These are phyloP conservation scores for Aspergillus sp. DNA, from an alignment of 2,329 filamentous ascomycete genomes.

Conservation along the genomic window DNA sequence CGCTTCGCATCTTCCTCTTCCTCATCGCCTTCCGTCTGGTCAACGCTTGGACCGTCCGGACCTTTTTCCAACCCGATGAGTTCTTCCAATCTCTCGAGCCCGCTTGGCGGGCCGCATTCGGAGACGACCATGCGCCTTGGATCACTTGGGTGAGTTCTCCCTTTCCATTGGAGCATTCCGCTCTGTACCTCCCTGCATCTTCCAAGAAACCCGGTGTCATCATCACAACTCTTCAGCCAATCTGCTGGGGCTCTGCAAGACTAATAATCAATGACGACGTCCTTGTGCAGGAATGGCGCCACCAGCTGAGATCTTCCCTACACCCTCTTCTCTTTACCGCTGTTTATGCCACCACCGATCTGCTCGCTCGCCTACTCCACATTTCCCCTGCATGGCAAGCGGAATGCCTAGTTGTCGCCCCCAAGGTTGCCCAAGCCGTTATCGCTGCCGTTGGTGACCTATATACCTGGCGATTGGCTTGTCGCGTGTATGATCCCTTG, in stretches of 20 bases:
- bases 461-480: conserved; percentile 82
- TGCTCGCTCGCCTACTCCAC: conserved; percentile 56
- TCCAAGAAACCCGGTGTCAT: background rate
- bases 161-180: background rate
- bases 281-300: conserved; percentile 77
- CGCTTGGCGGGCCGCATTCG: conserved; percentile 87
- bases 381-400: conserved; percentile 60
- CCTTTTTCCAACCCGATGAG: conserved; percentile 98
- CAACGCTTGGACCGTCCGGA: conserved; percentile 76
- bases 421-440: conserved; percentile 73
- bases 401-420: conserved; percentile 68
- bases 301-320: conserved; percentile 83
- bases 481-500: conserved; percentile 66
- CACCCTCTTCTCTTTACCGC: conserved; percentile 85
- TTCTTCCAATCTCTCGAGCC: conserved; percentile 96
- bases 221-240: background rate
- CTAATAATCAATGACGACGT: conserved; percentile 9
- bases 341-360: conserved; percentile 66
- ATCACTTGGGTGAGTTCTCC: conserved; percentile 79
- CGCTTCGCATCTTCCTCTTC: conserved; percentile 36
- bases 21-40: conserved; percentile 70
- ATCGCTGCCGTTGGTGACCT: conserved; percentile 79
- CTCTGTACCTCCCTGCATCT: background rate
- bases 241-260: background rate
- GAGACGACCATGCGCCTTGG: conserved; percentile 75